Evolutionary conservation across 2,329 filamentous ascomycete species (phyloP).

Genomic region (Colletotrichum aenigma): DNA sequence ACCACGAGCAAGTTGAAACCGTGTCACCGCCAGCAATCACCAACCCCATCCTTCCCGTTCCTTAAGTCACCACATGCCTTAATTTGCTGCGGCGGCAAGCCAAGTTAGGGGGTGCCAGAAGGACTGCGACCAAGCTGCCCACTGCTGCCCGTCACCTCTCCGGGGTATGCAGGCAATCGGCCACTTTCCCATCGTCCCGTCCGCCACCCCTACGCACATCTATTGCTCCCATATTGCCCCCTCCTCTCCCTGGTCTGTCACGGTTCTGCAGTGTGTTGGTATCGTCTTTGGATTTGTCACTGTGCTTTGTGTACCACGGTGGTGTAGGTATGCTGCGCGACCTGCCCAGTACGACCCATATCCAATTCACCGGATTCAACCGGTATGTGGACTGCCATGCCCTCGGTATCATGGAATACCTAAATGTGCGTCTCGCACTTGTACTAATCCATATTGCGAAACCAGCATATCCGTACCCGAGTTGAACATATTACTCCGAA

Average conservation of each 20-base stretch:
- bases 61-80: neutral
- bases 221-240: neutral
- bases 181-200: conserved; percentile 3
- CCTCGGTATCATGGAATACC: conserved; percentile 6
- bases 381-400: neutral
- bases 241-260: neutral
- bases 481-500: no score
- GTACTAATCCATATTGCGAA: neutral
- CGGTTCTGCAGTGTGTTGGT: neutral
- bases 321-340: neutral
- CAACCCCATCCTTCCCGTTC: neutral
- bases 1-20: neutral
- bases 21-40: neutral
- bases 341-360: neutral
- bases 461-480: neutral
- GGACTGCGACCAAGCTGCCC: neutral
- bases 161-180: neutral
- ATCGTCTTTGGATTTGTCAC: neutral
- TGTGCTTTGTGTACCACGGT: neutral
- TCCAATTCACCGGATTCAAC: neutral
- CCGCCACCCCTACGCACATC: neutral
- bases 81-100: neutral
- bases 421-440: conserved; percentile 6
- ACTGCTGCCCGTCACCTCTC: neutral
- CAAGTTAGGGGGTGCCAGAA: neutral